These are phyloP conservation scores for Dichomitus squalens DNA, from an alignment of 1,284 basidiomycete species.

Conservation along the genomic window DNA sequence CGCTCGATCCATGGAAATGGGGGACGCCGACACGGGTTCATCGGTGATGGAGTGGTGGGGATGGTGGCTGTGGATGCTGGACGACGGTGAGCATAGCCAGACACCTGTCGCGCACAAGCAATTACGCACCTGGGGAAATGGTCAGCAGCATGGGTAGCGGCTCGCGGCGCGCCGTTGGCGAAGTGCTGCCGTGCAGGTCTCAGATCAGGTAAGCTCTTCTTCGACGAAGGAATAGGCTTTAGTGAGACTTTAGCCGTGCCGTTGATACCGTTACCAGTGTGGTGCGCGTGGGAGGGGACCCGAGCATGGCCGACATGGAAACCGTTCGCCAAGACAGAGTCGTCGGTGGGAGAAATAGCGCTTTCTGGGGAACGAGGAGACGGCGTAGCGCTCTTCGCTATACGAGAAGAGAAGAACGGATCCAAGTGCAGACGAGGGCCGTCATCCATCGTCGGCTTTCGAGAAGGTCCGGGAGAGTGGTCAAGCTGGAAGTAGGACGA, in stretches of 20 bases:
- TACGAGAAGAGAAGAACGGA: slow-evolving; percentile 43
- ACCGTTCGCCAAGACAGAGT: slow-evolving; percentile 18
- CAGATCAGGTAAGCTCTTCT: slow-evolving; percentile 90
- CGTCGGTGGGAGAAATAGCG: slow-evolving; percentile 44
- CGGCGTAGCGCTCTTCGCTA: slow-evolving; percentile 30
- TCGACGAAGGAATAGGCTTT: slow-evolving; percentile 49
- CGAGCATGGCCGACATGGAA: slow-evolving; percentile 47
- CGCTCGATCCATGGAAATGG: slow-evolving; percentile 41
- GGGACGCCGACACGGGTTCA: slow-evolving; percentile 43
- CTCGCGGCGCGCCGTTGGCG: slow-evolving; percentile 23
- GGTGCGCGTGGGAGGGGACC: slow-evolving; percentile 64
- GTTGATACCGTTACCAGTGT: slow-evolving; percentile 12
- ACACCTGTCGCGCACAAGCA: neutral
- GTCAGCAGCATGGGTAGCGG: slow-evolving; percentile 28
- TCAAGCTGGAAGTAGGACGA: slow-evolving; percentile 49
- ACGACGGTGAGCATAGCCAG: neutral
- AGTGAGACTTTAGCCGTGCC: slow-evolving; percentile 29
- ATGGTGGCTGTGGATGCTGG: slow-evolving; percentile 21
- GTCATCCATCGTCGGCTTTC: slow-evolving; percentile 34
- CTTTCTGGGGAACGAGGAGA: slow-evolving; percentile 58
- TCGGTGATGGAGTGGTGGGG: slow-evolving; percentile 31
- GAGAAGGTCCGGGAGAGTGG: slow-evolving; percentile 19
- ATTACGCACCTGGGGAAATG: slow-evolving; percentile 46
- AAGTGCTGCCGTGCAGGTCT: slow-evolving; percentile 56
- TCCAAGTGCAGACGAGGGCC: slow-evolving; percentile 56